These are phyloP conservation scores for Immersiporthe knoxdaviesiana DNA, from an alignment of 2,329 filamentous ascomycete species.

Conservation along the genomic window DNA sequence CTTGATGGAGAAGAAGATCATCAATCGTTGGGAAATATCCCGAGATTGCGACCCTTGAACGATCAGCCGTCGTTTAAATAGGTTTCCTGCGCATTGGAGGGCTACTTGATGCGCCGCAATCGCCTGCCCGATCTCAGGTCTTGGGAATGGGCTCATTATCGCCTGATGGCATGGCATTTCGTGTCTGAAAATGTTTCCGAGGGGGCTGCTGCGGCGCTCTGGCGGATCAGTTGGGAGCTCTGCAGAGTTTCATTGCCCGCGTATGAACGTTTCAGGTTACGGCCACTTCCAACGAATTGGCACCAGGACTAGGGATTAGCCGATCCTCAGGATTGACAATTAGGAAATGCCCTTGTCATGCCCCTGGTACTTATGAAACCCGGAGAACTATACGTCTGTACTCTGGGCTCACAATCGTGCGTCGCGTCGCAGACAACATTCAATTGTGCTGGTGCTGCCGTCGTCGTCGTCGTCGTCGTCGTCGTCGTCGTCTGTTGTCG, in stretches of 20 bases:
- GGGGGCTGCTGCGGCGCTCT: not conserved
- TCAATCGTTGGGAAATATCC: not conserved
- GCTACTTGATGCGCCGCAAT: not conserved
- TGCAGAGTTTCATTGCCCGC: not conserved
- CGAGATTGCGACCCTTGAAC: not conserved
- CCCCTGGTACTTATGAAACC: not conserved
- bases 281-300: not conserved
- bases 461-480: not conserved
- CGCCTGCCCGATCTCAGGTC: not conserved
- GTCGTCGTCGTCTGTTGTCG: not conserved
- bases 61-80: not conserved
- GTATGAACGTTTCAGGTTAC: slow-evolving; percentile 4
- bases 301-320: not conserved
- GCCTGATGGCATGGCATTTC: slow-evolving; percentile 10
- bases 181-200: slow-evolving; percentile 10
- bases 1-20: not conserved
- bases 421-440: too few relatives aligned
- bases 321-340: slow-evolving; percentile 5
- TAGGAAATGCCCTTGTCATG: slow-evolving; percentile 4
- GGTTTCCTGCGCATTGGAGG: not conserved
- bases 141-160: slow-evolving; percentile 3
- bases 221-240: not conserved
- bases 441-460: not conserved
- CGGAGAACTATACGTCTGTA: not conserved
- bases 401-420: slow-evolving; percentile 3